Evolutionary conservation across 306 rosid genomes (phyloP), one percentile per base, ranked within the genome.

Genomic region (Clitoria ternatea): DNA sequence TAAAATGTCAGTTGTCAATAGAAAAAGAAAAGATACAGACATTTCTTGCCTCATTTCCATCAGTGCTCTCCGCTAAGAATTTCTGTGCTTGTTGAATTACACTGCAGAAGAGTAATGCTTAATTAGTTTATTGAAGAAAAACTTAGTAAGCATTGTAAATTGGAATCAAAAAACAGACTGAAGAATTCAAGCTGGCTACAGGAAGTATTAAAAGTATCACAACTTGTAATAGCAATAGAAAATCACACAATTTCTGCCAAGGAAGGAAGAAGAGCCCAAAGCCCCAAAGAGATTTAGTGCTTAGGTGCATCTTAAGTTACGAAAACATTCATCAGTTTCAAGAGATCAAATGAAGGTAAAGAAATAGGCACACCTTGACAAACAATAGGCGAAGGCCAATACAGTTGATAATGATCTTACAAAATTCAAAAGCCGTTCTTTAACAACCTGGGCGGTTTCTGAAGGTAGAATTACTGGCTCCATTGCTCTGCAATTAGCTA

Each of bases 341-440:
- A 66, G 33, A 26, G 61, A 45, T 50, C 40, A 56, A 27, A 5
- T 27, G 29, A 73, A 66, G 30, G 39, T 17, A 48, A 68, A 66
- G 63, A 72, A 76, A 70, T 13, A 70, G 50, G 53, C 87, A 63
- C 37, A 93, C 98, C 97, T 87, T 74, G 98, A 90, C 83, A 90
- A 80, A 82, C 97, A 93, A 84, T 86, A 93, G 66, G 98, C 92
- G 4, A 86, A 86, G 71, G 98, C 86, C 75, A 93, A 78, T 52
- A 93, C 96, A 36, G 94, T 88, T 3, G 98, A 90, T 82, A 93
- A 79, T 8, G 98, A 90, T 86, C 88, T 86, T 37, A 88, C 82
- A 78, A 93, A 93, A 77, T 82, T 77, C 85, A 93, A 53, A 61
- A 90, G 83, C 33, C 98, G 86, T 54, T 85, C 88, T 86, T 92